Conservation (phyloP, 441 rosid species). For the Flueggea neowawraea region DNA sequence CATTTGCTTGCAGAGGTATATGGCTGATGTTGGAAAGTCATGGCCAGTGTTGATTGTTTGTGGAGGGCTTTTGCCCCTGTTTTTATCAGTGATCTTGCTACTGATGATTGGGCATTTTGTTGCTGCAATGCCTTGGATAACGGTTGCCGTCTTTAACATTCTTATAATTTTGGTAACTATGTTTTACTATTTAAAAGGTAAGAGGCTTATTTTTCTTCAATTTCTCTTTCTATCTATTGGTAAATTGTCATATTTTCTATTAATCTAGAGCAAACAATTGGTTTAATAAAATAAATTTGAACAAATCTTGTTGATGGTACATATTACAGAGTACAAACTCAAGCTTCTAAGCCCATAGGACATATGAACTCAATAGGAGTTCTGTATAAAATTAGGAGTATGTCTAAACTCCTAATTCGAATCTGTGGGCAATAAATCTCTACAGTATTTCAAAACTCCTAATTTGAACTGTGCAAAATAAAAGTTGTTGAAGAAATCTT, state of each 20-base stretch:
- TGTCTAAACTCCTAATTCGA: no score
- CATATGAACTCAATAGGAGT: no score
- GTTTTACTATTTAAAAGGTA: slow-evolving; percentile 89
- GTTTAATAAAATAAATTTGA: no score
- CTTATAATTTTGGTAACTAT: slow-evolving; percentile 85
- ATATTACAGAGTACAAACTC: no score
- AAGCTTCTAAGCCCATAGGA: no score
- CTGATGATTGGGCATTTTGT: slow-evolving; percentile 93
- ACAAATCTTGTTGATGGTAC: no score
- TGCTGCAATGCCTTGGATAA: slow-evolving; percentile 98
- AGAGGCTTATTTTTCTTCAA: slow-evolving; percentile 3
- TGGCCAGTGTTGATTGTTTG: slow-evolving; percentile 95
- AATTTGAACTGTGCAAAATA: no score
- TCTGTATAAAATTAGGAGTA: no score
- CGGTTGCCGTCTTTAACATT: slow-evolving; percentile 78
- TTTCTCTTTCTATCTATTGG: neutral
- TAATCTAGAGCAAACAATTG: no score
- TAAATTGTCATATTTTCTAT: neutral
- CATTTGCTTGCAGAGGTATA: slow-evolving; percentile 70
- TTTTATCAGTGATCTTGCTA: slow-evolving; percentile 89
- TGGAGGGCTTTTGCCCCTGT: slow-evolving; percentile 89
- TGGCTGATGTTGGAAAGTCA: slow-evolving; percentile 91
- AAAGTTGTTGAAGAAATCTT: no score
- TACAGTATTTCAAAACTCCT: no score
- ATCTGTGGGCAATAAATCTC: no score